Conservation (phyloP, 768 basidiomycete genomes). For the Suillus occidentalis region DNA sequence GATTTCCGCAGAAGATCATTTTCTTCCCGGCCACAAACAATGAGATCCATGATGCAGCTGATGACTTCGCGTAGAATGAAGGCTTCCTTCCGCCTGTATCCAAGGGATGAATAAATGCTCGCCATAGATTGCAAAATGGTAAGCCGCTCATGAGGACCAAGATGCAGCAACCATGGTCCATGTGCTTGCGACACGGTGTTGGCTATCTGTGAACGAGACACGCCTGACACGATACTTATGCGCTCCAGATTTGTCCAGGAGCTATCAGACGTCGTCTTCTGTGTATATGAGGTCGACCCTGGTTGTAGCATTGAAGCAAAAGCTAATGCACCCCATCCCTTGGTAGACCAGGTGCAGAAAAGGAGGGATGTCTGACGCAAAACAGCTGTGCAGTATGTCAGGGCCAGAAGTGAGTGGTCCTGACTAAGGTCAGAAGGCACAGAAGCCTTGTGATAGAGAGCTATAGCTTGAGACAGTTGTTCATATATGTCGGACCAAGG, state of each 20-base stretch:
- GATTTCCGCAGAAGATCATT: conserved; percentile 48
- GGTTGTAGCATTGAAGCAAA: conserved; percentile 75
- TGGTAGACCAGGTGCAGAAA: conserved; percentile 80
- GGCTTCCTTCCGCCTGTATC: conserved; percentile 86
- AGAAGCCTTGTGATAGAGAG: conserved; percentile 59
- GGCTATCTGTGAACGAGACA: conserved; percentile 70
- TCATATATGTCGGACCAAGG: conserved; percentile 78
- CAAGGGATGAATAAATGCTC: conserved; percentile 75
- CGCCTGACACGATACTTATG: conserved; percentile 64
- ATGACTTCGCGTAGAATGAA: conserved; percentile 84
- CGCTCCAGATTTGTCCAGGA: conserved; percentile 60
- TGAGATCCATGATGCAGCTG: conserved; percentile 78
- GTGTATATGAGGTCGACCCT: conserved; percentile 56
- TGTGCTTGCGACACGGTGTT: conserved; percentile 68
- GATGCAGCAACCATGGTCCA: conserved; percentile 84
- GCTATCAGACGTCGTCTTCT: conserved; percentile 54
- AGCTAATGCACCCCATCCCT: conserved; percentile 82
- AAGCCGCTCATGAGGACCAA: conserved; percentile 76
- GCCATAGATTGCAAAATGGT: conserved; percentile 68
- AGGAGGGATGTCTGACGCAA: conserved; percentile 74
- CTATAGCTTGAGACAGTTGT: conserved; percentile 62
- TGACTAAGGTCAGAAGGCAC: conserved; percentile 52
- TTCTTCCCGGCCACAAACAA: conserved; percentile 85
- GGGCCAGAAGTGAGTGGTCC: conserved; percentile 61
- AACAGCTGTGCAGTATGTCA: conserved; percentile 65